phyloP scores from a whole-genome alignment of 305 asterid genomes.

The Plantago lanceolata region DNA sequence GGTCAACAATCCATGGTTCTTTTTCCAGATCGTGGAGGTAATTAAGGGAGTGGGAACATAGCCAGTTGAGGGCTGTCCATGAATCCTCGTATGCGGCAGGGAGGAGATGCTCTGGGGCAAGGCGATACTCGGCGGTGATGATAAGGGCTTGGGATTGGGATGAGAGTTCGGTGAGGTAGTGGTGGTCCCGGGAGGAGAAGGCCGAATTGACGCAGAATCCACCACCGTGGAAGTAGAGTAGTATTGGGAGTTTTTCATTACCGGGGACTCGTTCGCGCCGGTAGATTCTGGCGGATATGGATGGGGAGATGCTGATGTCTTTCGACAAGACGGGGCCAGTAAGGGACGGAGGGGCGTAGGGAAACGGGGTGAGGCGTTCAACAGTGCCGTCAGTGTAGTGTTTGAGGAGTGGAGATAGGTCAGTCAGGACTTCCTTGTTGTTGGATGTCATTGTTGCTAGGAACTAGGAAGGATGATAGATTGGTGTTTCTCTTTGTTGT shows the following conservation, averaged over 20 bases:
- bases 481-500: neutral
- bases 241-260: constrained; percentile 36
- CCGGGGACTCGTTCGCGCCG: constrained; percentile 34
- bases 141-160: constrained; percentile 34
- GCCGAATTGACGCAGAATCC: constrained; percentile 46
- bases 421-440: constrained; percentile 10
- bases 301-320: constrained; percentile 34
- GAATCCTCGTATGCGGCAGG: constrained; percentile 39
- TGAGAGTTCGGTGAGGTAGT: no score
- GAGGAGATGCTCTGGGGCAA: constrained; percentile 36
- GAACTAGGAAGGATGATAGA: no score
- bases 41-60: constrained; percentile 20
- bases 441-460: no score
- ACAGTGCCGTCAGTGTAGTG: constrained; percentile 49
- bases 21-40: neutral
- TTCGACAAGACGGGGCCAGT: constrained; percentile 34
- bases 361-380: constrained; percentile 29
- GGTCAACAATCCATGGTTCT: constrained; percentile 35
- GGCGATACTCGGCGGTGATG: constrained; percentile 42
- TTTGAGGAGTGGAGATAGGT: constrained; percentile 35
- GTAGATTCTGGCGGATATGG: constrained; percentile 35
- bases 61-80: constrained; percentile 35
- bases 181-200: constrained; percentile 33
- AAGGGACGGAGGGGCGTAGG: constrained; percentile 30
- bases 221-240: constrained; percentile 46